Percentiles rank a stretch among this genome's conserved stretches.
phyloP scores from a whole-genome alignment of 192 early-diverging fungal species.

The Linnemannia zychae region DNA sequence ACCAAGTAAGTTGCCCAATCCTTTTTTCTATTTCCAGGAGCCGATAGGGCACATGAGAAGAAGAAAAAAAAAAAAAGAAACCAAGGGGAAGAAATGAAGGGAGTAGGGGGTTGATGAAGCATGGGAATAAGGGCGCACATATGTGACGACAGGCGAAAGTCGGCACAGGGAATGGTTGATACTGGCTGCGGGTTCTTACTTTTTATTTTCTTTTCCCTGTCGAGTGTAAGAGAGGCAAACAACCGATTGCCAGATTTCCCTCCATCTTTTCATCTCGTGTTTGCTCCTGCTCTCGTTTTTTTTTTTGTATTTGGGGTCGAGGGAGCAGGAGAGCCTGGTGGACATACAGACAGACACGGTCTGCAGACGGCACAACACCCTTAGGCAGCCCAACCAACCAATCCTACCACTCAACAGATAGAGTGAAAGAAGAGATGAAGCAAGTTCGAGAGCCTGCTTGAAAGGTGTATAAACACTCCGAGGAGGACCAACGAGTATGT shows the following conservation, averaged over 20 bases:
- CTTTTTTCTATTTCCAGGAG: not conserved
- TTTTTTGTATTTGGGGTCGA: not conserved
- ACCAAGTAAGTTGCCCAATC: slow-evolving; percentile 55
- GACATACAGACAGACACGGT: not conserved
- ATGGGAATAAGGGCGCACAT: not conserved
- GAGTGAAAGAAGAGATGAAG: not conserved
- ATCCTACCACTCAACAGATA: not conserved
- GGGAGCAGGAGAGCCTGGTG: slow-evolving; percentile 7
- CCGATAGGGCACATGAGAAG: not conserved
- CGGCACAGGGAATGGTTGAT: not conserved
- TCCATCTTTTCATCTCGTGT: not conserved
- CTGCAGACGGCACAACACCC: not conserved
- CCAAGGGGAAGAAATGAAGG: not conserved
- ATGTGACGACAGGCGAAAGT: not conserved
- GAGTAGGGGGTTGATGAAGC: not conserved
- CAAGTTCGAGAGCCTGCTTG: not conserved
- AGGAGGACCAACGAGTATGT: not conserved
- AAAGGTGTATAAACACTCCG: not conserved
- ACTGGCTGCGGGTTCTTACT: not conserved
- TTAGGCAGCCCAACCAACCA: not conserved
- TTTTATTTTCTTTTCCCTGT: not conserved
- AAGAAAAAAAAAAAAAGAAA: not conserved
- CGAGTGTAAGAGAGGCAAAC: not conserved
- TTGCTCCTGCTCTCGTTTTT: slow-evolving; percentile 1
- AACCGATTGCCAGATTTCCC: not conserved